Conservation (phyloP, 441 rosid genomes). For the Bruguiera hainesii region DNA sequence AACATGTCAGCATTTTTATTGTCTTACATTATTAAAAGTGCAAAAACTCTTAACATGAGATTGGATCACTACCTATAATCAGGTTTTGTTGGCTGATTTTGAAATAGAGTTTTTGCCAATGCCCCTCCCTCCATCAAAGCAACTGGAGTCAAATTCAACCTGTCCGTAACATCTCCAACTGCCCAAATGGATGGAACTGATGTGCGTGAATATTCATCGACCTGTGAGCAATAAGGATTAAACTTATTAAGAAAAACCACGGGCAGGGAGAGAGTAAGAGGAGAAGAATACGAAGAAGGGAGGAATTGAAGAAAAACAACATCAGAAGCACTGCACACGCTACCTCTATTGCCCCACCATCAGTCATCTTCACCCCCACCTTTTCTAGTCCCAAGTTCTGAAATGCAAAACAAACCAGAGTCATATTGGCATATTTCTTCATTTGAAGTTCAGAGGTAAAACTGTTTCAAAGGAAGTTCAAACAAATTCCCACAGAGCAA, state of each 20-base stretch:
- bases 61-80: constrained; percentile 59
- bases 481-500: neutral
- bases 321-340: neutral
- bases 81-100: constrained; percentile 79
- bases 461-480: neutral
- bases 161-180: constrained; percentile 91
- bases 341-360: constrained; percentile 91
- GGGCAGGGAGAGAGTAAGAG: neutral
- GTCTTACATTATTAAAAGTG: neutral
- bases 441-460: neutral
- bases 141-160: constrained; percentile 94
- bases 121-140: constrained; percentile 99
- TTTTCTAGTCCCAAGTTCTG: constrained; percentile 89
- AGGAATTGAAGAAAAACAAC: constrained; percentile 9
- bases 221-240: constrained; percentile 42
- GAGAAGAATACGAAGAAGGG: constrained; percentile 2
- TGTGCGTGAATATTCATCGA: constrained; percentile 77
- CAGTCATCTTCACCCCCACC: constrained; percentile 60
- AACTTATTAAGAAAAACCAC: constrained; percentile 13
- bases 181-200: constrained; percentile 95
- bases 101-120: constrained; percentile 76
- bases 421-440: constrained; percentile 13
- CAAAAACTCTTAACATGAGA: neutral
- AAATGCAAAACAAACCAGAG: constrained; percentile 26
- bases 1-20: neutral